These are phyloP conservation scores for Mortierella sp. DNA, from an alignment of 371 early-diverging fungal genomes.

Conservation along the genomic window DNA sequence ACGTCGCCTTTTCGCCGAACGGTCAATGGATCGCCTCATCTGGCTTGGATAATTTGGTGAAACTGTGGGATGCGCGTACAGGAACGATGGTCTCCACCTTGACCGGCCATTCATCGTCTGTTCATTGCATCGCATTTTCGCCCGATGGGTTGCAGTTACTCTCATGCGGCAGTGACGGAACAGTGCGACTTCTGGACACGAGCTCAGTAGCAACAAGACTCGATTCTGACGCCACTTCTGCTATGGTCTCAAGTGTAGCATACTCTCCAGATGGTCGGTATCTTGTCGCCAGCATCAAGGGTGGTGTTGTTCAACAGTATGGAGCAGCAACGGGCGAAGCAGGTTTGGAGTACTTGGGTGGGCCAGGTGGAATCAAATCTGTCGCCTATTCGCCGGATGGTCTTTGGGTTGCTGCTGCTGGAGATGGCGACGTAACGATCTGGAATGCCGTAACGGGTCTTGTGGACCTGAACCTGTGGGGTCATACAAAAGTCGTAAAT, in stretches of 20 bases:
- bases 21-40: conserved; percentile 5
- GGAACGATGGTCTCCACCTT: not conserved
- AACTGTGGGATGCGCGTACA: not conserved
- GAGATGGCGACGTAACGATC: not conserved
- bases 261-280: conserved; percentile 3
- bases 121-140: conserved; percentile 14
- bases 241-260: not conserved
- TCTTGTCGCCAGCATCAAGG: not conserved
- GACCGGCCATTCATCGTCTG: not conserved
- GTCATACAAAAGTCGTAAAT: not conserved
- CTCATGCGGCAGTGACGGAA: not conserved
- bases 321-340: not conserved
- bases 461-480: not conserved
- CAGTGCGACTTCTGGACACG: conserved; percentile 20
- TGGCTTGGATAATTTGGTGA: not conserved
- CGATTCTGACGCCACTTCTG: not conserved
- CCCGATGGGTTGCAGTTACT: conserved; percentile 7
- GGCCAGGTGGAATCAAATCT: not conserved
- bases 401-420: not conserved
- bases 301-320: not conserved
- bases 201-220: not conserved
- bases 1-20: not conserved
- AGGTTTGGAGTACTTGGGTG: not conserved
- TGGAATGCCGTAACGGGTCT: not conserved
- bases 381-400: conserved; percentile 16